Evolutionary conservation across 305 asterid genomes (phyloP).

Genomic region (Fraxinus dipetala): DNA sequence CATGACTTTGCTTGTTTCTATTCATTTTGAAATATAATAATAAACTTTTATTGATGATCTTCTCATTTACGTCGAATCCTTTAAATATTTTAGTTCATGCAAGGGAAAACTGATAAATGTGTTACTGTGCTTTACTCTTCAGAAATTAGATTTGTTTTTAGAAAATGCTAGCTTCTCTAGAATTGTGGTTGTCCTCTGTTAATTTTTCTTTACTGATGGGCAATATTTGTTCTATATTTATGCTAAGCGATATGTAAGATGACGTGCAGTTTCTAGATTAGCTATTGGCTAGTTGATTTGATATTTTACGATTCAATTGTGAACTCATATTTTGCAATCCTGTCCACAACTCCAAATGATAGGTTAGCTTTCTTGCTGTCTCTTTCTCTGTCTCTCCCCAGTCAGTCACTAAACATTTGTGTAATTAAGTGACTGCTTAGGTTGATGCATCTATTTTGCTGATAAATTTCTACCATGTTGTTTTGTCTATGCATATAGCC

Average conservation of each 20-base stretch:
- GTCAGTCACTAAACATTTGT: background rate
- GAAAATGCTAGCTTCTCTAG: background rate
- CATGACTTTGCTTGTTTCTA: slow-evolving; percentile 8
- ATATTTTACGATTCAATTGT: background rate
- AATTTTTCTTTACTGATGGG: background rate
- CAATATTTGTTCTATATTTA: background rate
- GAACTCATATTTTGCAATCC: background rate
- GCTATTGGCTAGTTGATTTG: background rate
- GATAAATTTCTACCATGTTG: background rate
- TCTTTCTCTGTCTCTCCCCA: background rate
- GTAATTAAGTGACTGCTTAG: background rate
- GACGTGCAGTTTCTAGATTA: background rate
- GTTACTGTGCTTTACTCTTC: background rate
- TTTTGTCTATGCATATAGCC: background rate
- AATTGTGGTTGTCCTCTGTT: background rate
- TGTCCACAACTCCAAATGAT: background rate
- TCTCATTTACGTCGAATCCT: background rate
- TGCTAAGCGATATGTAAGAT: background rate
- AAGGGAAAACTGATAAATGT: background rate
- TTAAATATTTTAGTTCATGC: background rate
- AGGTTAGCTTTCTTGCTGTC: background rate
- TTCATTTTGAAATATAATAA: background rate
- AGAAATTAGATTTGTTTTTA: background rate
- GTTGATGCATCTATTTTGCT: background rate
- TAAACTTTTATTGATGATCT: background rate